These are phyloP conservation scores for Rhizophagus clarus DNA, from an alignment of 192 early-diverging fungal genomes.

Conservation along the genomic window DNA sequence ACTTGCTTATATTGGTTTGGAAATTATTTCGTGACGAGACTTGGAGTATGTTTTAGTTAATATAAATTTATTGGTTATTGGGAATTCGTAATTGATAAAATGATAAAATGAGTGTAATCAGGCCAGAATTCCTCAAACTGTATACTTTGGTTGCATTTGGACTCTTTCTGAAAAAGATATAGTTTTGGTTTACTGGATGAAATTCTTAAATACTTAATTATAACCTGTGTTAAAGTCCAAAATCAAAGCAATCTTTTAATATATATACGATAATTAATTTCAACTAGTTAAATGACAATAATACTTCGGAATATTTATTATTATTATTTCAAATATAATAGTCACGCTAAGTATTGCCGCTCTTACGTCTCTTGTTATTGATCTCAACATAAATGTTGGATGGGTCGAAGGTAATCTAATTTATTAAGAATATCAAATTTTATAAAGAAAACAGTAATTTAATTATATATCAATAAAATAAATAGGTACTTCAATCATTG, in stretches of 20 bases:
- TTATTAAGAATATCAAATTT: not conserved
- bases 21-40: constrained; percentile 73
- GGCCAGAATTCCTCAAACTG: too few species aligned
- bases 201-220: too few species aligned
- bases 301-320: too few species aligned
- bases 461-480: not conserved
- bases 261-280: too few species aligned
- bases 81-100: not conserved
- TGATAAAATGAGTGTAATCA: too few species aligned
- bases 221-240: too few species aligned
- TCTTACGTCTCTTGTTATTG: constrained; percentile 78
- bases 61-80: too few species aligned
- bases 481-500: constrained; percentile 80
- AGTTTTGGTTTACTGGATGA: too few species aligned
- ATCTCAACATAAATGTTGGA: constrained; percentile 84
- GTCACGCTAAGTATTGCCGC: constrained; percentile 87
- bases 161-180: too few species aligned
- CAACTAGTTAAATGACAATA: too few species aligned
- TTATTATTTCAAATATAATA: constrained; percentile 40
- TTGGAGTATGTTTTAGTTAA: constrained; percentile 41
- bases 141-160: too few species aligned
- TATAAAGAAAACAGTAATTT: not conserved
- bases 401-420: constrained; percentile 58
- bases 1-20: constrained; percentile 58
- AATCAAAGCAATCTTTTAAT: too few species aligned